Evolutionary conservation across 805 yeast genomes (phyloP).

Genomic region (Ogataea kodamae): DNA sequence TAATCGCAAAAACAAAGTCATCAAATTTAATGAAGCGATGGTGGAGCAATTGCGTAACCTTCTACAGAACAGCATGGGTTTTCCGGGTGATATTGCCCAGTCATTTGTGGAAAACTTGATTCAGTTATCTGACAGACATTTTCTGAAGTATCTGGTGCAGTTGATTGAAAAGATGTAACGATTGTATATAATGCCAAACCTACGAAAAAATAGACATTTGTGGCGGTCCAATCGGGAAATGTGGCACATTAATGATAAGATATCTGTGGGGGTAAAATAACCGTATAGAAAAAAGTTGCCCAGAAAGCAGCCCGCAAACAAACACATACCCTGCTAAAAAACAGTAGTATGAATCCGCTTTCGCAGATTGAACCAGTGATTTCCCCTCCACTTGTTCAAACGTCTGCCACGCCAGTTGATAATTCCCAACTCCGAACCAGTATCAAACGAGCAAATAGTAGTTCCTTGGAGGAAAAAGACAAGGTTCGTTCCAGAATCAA

Average conservation of each 20-base stretch:
- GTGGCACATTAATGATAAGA: constrained; percentile 8
- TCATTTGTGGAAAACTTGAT: constrained; percentile 62
- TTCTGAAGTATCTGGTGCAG: constrained; percentile 63
- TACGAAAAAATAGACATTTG: constrained; percentile 1
- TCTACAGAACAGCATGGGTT: constrained; percentile 54
- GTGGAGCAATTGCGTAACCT: constrained; percentile 29
- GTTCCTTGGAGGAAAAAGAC: constrained; percentile 29
- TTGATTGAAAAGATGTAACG: constrained; percentile 30
- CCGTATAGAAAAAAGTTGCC: constrained; percentile 8
- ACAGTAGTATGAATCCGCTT: constrained; percentile 7
- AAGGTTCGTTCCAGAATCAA: constrained; percentile 27
- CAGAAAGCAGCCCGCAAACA: constrained; percentile 13
- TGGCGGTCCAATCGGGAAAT: constrained; percentile 1
- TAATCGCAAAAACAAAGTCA: constrained; percentile 23
- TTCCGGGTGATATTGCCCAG: constrained; percentile 55
- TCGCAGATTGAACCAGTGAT: constrained; percentile 7
- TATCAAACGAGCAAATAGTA: constrained; percentile 29
- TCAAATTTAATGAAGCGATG: constrained; percentile 29
- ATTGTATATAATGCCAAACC: constrained; percentile 7
- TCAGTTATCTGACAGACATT: constrained; percentile 54
- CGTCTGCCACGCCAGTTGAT: not conserved
- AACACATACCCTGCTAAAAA: not conserved
- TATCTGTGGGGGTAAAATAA: constrained; percentile 11
- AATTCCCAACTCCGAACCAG: constrained; percentile 11
- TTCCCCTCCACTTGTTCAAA: constrained; percentile 2